These are phyloP conservation scores for Lathyrus sativus DNA, from an alignment of 306 rosid species.

Conservation along the genomic window DNA sequence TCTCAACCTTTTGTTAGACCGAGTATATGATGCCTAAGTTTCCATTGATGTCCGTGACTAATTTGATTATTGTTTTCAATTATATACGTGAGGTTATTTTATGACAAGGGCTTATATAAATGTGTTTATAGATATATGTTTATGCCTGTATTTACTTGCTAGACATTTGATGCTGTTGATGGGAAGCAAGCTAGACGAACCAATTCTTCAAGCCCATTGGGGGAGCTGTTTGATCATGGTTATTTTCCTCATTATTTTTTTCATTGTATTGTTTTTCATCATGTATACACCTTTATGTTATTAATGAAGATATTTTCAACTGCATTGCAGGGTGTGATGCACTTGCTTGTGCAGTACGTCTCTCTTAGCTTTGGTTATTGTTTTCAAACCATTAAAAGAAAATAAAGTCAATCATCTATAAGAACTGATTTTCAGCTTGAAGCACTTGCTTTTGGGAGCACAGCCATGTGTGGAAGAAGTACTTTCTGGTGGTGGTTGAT, in stretches of 20 bases:
- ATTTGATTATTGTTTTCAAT: neutral
- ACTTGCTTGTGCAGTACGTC: constrained; percentile 89
- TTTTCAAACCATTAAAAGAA: constrained; percentile 36
- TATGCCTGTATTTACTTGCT: constrained; percentile 9
- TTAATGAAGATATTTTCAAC: constrained; percentile 43
- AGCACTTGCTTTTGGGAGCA: constrained; percentile 90
- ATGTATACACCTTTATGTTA: neutral
- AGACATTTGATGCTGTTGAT: constrained; percentile 99
- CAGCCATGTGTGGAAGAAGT: constrained; percentile 83
- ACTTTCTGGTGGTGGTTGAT: constrained; percentile 96
- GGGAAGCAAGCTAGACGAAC: constrained; percentile 99
- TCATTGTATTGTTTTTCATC: constrained; percentile 20
- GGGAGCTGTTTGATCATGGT: constrained; percentile 99
- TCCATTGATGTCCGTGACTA: neutral
- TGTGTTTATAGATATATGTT: neutral
- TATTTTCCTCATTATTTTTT: constrained; percentile 32
- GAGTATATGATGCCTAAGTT: constrained; percentile 5
- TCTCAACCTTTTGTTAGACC: neutral
- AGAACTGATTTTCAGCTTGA: constrained; percentile 63
- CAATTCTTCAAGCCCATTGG: constrained; percentile 93
- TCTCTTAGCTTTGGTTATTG: constrained; percentile 33
- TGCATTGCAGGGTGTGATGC: constrained; percentile 95
- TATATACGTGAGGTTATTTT: neutral
- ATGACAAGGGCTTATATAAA: neutral
- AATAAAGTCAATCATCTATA: constrained; percentile 35